Base-by-base conservation (phyloP, 2,329 filamentous ascomycete genomes). In the Zymoseptoria ardabiliae region DNA sequence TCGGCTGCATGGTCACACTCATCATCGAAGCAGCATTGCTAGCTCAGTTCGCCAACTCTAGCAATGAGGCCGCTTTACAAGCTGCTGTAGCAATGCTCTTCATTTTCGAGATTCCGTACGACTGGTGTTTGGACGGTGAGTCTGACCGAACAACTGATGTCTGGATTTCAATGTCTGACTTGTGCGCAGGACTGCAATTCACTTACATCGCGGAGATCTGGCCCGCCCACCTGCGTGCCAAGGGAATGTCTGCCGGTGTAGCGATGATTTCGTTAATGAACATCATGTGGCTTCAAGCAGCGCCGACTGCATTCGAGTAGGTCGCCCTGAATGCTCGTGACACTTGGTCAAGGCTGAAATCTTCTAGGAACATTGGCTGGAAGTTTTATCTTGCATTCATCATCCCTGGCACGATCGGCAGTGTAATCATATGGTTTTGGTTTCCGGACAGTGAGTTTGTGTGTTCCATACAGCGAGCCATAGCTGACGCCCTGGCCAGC, bases 201-300 rank as follows among this genome's bases (percentile, higher is more conserved):
- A 61, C 60, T 20, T 66, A 66, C 55, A 57, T 66, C 19, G 53
- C 54, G 11, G 64, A 66, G 30, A 58, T 64, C 48, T 66, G 59
- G 55, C 61, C 61, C 1, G 59, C 58, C 35, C 57, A 66, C 64
- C 64, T 61, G 54, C 63, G 23, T 54, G 69, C 55, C 60, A 71
- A 63, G 23, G 64, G 63, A 9, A 67, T 67, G 59, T 61, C 55
- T 1, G 41, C 62, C 3, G 65, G 65, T 11, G 62, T 67, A 19
- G 62, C 65, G 6, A 65, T 62, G 59, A 66, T 66, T 20, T 61
- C 56, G 4, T 53, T 67, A 30, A 66, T 67, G 65, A 67, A 66
- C 21, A 67, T 67, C 49, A 58, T 67, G 49, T 66, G 63, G 63
- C 57, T 67, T 9, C 64, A 66, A 50, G 55, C 57, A 30, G 65